Evolutionary conservation across 1,284 basidiomycete genomes (phyloP).

Genomic region (Ceraceosorus guamensis): DNA sequence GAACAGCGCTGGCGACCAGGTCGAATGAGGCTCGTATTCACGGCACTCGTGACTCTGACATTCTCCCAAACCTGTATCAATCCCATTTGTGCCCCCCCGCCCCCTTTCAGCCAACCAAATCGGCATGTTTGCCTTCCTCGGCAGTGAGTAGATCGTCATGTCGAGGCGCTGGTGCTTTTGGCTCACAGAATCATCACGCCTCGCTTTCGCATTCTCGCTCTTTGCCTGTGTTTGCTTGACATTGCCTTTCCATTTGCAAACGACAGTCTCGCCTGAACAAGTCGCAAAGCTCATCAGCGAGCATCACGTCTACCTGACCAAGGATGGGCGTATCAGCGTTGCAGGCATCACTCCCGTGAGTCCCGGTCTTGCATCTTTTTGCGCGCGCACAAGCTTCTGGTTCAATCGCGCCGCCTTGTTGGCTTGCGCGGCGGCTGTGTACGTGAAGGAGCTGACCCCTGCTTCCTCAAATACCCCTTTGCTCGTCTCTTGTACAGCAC

Average conservation of each 20-base stretch:
- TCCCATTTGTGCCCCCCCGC: no score
- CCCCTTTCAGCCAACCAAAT: conserved; percentile 42
- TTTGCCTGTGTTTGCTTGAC: conserved; percentile 9
- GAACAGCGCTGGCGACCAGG: conserved; percentile 1
- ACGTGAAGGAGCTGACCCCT: no score
- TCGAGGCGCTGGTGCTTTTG: not conserved
- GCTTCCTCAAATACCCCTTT: not conserved
- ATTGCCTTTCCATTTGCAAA: no score
- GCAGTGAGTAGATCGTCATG: conserved; percentile 10
- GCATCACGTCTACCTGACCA: conserved; percentile 49
- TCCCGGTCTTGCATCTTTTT: not conserved
- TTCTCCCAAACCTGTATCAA: no score
- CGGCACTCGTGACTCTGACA: no score
- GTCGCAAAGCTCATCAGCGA: conserved; percentile 46
- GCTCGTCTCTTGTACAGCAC: conserved; percentile 12
- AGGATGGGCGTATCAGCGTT: conserved; percentile 48
- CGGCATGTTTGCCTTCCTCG: conserved; percentile 48
- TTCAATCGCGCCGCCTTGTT: no score
- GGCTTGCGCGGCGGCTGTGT: no score
- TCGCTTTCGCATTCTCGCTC: not conserved
- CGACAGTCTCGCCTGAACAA: conserved; percentile 47
- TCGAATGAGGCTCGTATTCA: no score
- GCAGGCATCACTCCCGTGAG: conserved; percentile 43
- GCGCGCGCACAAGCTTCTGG: no score
- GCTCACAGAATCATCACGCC: no score